Evolutionary conservation across 306 rosid species (phyloP).

Genomic region (Vigna hirtella): DNA sequence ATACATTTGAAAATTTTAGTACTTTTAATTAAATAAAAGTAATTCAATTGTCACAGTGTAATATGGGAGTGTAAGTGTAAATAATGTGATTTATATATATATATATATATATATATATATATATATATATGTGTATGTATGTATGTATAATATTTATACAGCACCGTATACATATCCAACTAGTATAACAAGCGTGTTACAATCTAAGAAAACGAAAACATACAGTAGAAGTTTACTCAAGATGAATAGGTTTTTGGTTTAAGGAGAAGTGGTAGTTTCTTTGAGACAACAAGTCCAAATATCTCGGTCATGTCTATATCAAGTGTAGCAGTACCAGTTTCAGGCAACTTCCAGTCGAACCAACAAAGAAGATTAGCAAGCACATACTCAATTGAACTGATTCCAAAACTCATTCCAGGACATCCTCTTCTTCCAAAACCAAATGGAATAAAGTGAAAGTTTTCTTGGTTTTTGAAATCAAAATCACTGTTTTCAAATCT

Average conservation of each 20-base stretch:
- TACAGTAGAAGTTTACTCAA: background rate
- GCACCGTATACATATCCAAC: too few species aligned
- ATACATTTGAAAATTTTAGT: too few species aligned
- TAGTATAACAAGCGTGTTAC: too few species aligned
- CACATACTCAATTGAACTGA: conserved; percentile 32
- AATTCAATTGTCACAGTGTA: too few species aligned
- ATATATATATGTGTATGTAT: too few species aligned
- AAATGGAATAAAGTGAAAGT: conserved; percentile 34
- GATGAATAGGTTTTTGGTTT: conserved; percentile 14
- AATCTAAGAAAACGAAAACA: background rate
- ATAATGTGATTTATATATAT: too few species aligned
- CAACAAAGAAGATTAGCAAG: conserved; percentile 53
- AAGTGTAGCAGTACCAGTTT: background rate
- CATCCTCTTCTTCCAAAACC: conserved; percentile 51
- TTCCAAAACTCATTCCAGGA: conserved; percentile 40
- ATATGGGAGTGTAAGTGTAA: too few species aligned
- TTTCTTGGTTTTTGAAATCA: conserved; percentile 33
- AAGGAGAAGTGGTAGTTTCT: conserved; percentile 44
- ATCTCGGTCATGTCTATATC: conserved; percentile 42
- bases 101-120: too few species aligned
- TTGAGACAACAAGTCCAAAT: conserved; percentile 23
- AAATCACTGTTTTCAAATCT: conserved; percentile 39
- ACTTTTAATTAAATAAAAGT: too few species aligned
- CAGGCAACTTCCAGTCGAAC: conserved; percentile 50
- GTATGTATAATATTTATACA: too few species aligned